phyloP scores from a whole-genome alignment of 768 basidiomycete species.

The Lentinula guzmanii region DNA sequence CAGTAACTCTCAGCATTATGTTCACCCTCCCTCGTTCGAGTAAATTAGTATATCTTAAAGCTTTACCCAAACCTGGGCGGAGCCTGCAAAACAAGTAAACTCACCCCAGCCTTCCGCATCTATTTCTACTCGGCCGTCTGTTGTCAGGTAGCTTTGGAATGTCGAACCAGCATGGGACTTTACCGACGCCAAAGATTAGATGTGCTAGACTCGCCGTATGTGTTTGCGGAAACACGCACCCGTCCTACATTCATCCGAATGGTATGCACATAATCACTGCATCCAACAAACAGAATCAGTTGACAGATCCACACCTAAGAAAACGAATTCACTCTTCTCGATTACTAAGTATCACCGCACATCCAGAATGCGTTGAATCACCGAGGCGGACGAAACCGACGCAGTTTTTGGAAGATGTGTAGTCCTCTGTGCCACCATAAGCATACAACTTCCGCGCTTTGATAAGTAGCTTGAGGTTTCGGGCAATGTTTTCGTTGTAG shows the following conservation, averaged over 20 bases:
- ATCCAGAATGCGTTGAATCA: slow-evolving; percentile 46
- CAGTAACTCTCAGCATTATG: too few species aligned
- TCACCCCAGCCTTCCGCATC: slow-evolving; percentile 56
- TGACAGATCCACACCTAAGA: not conserved
- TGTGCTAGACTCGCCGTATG: not conserved
- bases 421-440: slow-evolving; percentile 60
- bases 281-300: not conserved
- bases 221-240: slow-evolving; percentile 17
- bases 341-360: slow-evolving; percentile 71
- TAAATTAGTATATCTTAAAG: not conserved
- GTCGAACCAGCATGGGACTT: slow-evolving; percentile 30
- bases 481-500: slow-evolving; percentile 47
- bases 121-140: slow-evolving; percentile 36
- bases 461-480: slow-evolving; percentile 49
- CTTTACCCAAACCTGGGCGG: slow-evolving; percentile 56
- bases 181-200: slow-evolving; percentile 1
- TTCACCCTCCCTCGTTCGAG: too few species aligned
- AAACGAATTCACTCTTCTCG: slow-evolving; percentile 29
- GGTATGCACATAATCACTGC: slow-evolving; percentile 28
- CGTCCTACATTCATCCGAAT: slow-evolving; percentile 68
- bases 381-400: slow-evolving; percentile 76
- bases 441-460: slow-evolving; percentile 59
- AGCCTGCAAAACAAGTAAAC: slow-evolving; percentile 53
- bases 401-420: slow-evolving; percentile 51
- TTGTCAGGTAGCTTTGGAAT: slow-evolving; percentile 46